Evolutionary conservation across 2,329 filamentous ascomycete species (phyloP), one percentile per base, ranked within the genome.

Genomic region (Hymenoscyphus occultus): DNA sequence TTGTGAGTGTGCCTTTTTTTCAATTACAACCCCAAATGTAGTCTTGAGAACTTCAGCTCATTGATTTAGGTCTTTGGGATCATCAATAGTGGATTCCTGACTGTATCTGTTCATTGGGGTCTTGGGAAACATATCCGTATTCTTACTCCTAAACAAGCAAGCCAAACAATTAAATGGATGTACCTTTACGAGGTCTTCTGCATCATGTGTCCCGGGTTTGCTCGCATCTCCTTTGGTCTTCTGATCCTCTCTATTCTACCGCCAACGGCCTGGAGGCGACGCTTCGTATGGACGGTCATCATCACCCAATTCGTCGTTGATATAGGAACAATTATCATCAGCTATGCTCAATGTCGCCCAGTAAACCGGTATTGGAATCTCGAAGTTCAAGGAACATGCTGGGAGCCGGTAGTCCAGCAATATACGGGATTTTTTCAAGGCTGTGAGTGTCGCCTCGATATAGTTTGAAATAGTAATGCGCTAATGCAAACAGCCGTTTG

Each of bases 391-490:
- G 59, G 59, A 22, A 60, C 32, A 40, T 60, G 59, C 14, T 60
- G 59, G 59, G 28, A 22, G 16, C 59, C 59, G 39, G 14, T 40
- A 22, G 39, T 60, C 39, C 59, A 60, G 39, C 32, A 60, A 45
- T 42, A 45, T 40, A 45, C 59, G 3, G 59, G 59, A 28, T 60
- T 42, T 28, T 60, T 60, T 31, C 59, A 60, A 60, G 59, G 35
- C 39, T 60, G 59, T 60, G 42, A 45, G 59, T 51, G 14, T 14
- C 5, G 14, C 19, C 16, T 51, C 28, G 13, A 6, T 22, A 16
- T 6, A 16, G 14, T 51, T 13, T 16, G 14, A 16, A 6, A 22
- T 16, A 16, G 13, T 6, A 51, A 6, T 7, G 5, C 5, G 16
- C 19, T 16, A 14, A 51, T 16, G 19, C 5, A 16, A 10, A 6